Conservation (phyloP, 331 rosid genomes). For the Quercus phellos region DNA sequence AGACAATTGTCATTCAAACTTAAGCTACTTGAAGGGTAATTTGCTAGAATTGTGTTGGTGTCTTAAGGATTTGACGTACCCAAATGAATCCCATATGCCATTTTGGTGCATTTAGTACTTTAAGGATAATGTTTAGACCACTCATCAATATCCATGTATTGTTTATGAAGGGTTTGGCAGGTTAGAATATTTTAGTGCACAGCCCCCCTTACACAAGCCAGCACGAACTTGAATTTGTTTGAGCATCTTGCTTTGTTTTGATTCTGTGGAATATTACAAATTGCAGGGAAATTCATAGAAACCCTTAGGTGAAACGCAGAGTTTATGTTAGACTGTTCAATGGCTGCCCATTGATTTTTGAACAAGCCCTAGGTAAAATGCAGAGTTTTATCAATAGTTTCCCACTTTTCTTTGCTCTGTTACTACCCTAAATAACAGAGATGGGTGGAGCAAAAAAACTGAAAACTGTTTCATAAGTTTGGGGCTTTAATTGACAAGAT, state of each 20-base stretch:
- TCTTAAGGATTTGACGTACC: conserved; percentile 12
- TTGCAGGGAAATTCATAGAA: not conserved
- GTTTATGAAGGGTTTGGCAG: not conserved
- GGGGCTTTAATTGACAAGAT: too few relatives aligned
- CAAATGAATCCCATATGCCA: not conserved
- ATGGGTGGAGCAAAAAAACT: not conserved
- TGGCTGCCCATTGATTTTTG: too few relatives aligned
- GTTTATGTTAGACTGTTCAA: too few relatives aligned
- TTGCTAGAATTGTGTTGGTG: conserved; percentile 16
- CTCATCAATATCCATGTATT: not conserved
- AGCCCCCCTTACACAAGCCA: not conserved
- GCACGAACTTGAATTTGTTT: conserved; percentile 15
- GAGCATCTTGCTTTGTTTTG: conserved; percentile 9
- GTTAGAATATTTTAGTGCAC: not conserved
- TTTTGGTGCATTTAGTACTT: conserved; percentile 6
- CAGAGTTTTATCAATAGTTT: too few relatives aligned
- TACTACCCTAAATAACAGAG: too few relatives aligned
- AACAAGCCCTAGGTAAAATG: too few relatives aligned
- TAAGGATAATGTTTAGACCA: not conserved
- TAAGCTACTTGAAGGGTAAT: not conserved
- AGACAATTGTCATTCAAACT: not conserved
- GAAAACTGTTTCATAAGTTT: not conserved
- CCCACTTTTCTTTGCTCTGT: not conserved
- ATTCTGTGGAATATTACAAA: not conserved
- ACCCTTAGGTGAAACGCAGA: not conserved